A percentile compares a stretch with the other conserved stretches of the same genome.
phyloP scores from a whole-genome alignment of 768 basidiomycete genomes.

The Rhizopogon salebrosus region DNA sequence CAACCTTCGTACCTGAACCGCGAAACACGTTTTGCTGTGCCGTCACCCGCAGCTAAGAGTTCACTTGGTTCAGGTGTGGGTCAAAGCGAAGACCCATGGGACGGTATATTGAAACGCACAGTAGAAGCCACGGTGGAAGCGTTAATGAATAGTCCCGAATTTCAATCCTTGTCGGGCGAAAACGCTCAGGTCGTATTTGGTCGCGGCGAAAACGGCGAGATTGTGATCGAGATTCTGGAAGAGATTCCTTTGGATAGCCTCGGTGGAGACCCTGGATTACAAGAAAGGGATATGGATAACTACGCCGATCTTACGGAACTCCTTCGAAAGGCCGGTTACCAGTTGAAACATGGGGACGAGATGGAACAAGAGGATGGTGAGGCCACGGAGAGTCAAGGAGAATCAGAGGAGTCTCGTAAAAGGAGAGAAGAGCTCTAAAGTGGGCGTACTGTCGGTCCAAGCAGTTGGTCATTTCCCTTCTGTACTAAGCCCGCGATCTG shows the following conservation, averaged over 20 bases:
- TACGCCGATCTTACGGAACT: slow-evolving; percentile 42
- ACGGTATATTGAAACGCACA: slow-evolving; percentile 23
- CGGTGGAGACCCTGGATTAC: slow-evolving; percentile 16
- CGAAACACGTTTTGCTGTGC: slow-evolving; percentile 42
- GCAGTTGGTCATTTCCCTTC: not conserved
- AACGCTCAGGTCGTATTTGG: slow-evolving; percentile 38
- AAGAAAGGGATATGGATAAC: slow-evolving; percentile 32
- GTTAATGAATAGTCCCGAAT: slow-evolving; percentile 25
- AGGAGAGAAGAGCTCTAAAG: slow-evolving; percentile 28
- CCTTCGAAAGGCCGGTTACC: slow-evolving; percentile 47
- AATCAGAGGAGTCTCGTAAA: slow-evolving; percentile 26
- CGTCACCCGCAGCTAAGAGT: slow-evolving; percentile 21
- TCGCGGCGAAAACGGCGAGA: slow-evolving; percentile 33
- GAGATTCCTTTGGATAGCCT: slow-evolving; percentile 33
- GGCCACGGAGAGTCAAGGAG: slow-evolving; percentile 22
- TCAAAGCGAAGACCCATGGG: slow-evolving; percentile 15
- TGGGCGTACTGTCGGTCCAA: slow-evolving; percentile 10
- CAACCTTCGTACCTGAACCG: slow-evolving; percentile 51
- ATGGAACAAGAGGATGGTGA: slow-evolving; percentile 19
- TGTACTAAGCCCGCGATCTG: slow-evolving; percentile 2
- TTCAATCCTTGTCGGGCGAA: slow-evolving; percentile 21
- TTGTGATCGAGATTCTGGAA: slow-evolving; percentile 41
- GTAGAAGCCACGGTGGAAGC: slow-evolving; percentile 21
- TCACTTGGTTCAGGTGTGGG: slow-evolving; percentile 12
- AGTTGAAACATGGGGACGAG: slow-evolving; percentile 31